These are phyloP conservation scores for Rhodamnia argentea DNA, from an alignment of 345 rosid species.

Conservation along the genomic window DNA sequence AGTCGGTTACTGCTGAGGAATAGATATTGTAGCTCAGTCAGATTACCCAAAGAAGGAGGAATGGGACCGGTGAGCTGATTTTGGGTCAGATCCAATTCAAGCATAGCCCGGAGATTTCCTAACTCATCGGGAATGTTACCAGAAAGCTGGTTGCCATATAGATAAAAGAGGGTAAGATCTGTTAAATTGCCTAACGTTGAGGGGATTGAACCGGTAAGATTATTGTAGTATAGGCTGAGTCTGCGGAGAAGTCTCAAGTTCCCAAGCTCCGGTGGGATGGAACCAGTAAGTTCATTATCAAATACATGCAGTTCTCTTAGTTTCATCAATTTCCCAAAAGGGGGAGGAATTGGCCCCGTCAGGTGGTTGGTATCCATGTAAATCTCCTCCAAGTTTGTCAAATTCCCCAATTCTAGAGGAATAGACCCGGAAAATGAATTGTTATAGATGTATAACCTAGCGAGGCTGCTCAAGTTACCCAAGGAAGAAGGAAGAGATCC, in stretches of 20 bases:
- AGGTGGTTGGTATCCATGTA: neutral
- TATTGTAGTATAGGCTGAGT: neutral
- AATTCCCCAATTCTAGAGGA: slow-evolving; percentile 15
- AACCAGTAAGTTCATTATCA: slow-evolving; percentile 6
- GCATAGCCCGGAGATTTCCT: slow-evolving; percentile 5
- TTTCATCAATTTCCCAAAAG: slow-evolving; percentile 1
- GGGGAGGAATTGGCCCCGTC: slow-evolving; percentile 14
- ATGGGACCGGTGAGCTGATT: neutral
- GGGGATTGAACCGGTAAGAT: neutral
- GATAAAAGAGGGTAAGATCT: neutral
- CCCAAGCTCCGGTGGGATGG: slow-evolving; percentile 7
- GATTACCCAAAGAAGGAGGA: slow-evolving; percentile 19
- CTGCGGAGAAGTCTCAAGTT: neutral
- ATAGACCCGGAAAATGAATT: slow-evolving; percentile 18
- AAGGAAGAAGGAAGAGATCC: slow-evolving; percentile 19
- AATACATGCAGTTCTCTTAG: neutral
- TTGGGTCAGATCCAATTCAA: neutral
- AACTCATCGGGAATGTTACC: neutral
- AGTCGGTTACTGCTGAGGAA: slow-evolving; percentile 8
- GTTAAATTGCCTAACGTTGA: neutral
- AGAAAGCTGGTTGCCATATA: neutral
- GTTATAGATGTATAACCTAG: neutral
- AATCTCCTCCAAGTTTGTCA: slow-evolving; percentile 4
- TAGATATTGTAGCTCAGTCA: slow-evolving; percentile 7
- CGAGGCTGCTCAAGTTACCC: slow-evolving; percentile 10